A percentile compares a stretch with the other conserved stretches of the same genome.
Conservation (phyloP, 2,329 filamentous ascomycete genomes). For the Xylariaceae sp. region DNA sequence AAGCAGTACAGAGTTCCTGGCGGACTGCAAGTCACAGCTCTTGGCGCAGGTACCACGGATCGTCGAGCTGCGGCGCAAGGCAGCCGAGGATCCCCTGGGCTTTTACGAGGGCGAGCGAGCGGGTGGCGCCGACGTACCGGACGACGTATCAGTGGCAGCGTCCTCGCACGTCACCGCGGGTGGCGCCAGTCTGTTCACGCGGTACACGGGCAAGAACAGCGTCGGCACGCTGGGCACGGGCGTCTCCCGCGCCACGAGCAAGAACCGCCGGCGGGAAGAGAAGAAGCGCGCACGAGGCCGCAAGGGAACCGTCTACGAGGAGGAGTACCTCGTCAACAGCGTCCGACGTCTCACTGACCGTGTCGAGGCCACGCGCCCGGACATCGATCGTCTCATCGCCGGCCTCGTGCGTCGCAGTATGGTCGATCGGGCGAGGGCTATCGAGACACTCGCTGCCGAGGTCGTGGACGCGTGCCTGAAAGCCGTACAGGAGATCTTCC, state of each 20-base stretch:
- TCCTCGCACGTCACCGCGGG: conserved; percentile 72
- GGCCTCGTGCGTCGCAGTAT: conserved; percentile 75
- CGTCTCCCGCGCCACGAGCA: conserved; percentile 72
- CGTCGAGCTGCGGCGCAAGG: conserved; percentile 72
- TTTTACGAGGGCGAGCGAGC: conserved; percentile 78
- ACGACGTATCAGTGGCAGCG: conserved; percentile 86
- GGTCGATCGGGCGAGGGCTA: conserved; percentile 76
- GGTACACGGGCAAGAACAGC: conserved; percentile 72
- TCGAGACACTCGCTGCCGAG: conserved; percentile 68
- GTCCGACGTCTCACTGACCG: conserved; percentile 78
- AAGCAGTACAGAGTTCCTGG: conserved; percentile 80
- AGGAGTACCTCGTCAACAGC: conserved; percentile 91
- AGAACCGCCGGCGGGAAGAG: conserved; percentile 85
- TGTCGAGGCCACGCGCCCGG: conserved; percentile 65
- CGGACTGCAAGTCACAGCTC: conserved; percentile 85
- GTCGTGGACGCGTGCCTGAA: conserved; percentile 64
- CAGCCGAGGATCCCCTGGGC: conserved; percentile 75
- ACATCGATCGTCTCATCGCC: conserved; percentile 68
- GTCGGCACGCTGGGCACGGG: conserved; percentile 65
- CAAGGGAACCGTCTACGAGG: conserved; percentile 96
- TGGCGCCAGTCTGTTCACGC: conserved; percentile 81
- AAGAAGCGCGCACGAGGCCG: conserved; percentile 90
- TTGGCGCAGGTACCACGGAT: conserved; percentile 81
- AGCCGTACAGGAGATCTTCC: conserved; percentile 68
- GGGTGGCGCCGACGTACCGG: conserved; percentile 66